Percentiles rank a stretch among this genome's conserved stretches.
Evolutionary conservation across 805 yeast species (phyloP).

Genomic region (Candida andamanensis): DNA sequence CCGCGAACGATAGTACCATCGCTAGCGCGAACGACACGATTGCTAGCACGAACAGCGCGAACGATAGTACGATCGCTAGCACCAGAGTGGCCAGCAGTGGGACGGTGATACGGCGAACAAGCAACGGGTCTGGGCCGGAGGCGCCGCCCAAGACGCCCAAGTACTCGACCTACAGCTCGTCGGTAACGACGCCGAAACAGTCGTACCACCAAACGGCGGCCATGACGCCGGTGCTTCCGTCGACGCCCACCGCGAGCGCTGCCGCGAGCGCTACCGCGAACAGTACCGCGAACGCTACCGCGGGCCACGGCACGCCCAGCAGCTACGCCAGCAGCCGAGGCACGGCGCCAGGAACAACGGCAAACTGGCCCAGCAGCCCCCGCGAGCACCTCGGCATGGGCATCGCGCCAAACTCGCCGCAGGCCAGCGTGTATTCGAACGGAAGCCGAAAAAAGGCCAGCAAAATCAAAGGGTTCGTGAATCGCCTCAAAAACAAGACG

Average conservation of each 20-base stretch:
- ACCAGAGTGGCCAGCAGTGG: conserved; percentile 26
- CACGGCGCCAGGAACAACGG: conserved; percentile 7
- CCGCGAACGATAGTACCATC: too few relatives aligned
- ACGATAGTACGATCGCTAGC: too few relatives aligned
- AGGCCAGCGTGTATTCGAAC: conserved; percentile 7
- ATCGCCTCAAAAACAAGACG: conserved; percentile 44
- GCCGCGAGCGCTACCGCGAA: conserved; percentile 8
- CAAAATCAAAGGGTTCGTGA: conserved; percentile 33
- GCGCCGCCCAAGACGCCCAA: conserved; percentile 10
- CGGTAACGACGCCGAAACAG: conserved; percentile 11
- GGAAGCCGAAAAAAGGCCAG: conserved; percentile 35
- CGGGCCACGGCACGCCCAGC: too few relatives aligned
- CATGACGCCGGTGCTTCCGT: conserved; percentile 26
- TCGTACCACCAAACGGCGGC: conserved; percentile 23
- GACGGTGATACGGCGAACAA: conserved; percentile 15
- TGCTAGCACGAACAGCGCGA: too few relatives aligned
- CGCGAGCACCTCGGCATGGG: conserved; percentile 20
- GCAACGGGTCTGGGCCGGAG: conserved; percentile 16
- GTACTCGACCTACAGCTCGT: conserved; percentile 7
- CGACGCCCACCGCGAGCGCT: conserved; percentile 10
- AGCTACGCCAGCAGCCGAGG: conserved; percentile 1
- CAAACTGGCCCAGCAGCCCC: conserved; percentile 24
- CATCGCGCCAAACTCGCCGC: conserved; percentile 14
- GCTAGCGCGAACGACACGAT: too few relatives aligned
- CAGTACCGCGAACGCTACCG: conserved; percentile 1